Base-by-base conservation (phyloP, 129 eudicot genomes). In the Silybum marianum region DNA sequence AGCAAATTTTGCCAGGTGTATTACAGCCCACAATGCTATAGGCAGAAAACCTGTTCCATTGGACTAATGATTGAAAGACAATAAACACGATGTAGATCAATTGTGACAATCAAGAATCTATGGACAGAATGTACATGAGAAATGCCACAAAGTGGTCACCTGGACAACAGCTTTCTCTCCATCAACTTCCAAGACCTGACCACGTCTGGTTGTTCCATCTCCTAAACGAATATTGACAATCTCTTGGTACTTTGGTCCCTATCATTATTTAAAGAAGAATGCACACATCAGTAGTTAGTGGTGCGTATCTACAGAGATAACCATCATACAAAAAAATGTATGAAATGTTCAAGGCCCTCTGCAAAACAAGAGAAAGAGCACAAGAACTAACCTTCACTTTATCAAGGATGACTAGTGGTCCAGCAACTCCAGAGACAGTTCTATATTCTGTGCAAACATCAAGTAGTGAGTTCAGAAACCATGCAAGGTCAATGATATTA, bases 371-470 rank as follows among this genome's bases (percentile, higher is more conserved):
- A 51, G 63, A 51, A 16, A 32, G 36, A 3, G 36, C 36, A 32
- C 36, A 32, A 32, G 36, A 32, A 74, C 69, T 6, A 65, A 95
- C 99, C 99, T 95, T 95, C 54, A 95, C 99, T 92, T 95, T 95
- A 74, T 95, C 99, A 62, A 95, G 97, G 85, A 95, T 95, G 84
- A 95, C 99, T 34, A 95, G 90, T 21, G 99, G 99, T 82, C 99
- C 99, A 87, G 99, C 99, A 89, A 95, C 99, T 70, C 99, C 99
- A 67, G 97, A 95, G 73, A 95, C 97, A 19, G 99, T 95, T 87
- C 99, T 90, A 51, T 95, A 95, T 80, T 95, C 99, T 95, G 94
- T 77, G 74, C 24, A 58, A 58, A 58, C 66, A 58, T 18, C 66
- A 58, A 24, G 13, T 16, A 34, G 23, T 4, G 26, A 44, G 69